Evolutionary conservation across 192 early-diverging fungal genomes (phyloP), one percentile per base, ranked within the genome.

Genomic region (Backusella parvicylindrica): DNA sequence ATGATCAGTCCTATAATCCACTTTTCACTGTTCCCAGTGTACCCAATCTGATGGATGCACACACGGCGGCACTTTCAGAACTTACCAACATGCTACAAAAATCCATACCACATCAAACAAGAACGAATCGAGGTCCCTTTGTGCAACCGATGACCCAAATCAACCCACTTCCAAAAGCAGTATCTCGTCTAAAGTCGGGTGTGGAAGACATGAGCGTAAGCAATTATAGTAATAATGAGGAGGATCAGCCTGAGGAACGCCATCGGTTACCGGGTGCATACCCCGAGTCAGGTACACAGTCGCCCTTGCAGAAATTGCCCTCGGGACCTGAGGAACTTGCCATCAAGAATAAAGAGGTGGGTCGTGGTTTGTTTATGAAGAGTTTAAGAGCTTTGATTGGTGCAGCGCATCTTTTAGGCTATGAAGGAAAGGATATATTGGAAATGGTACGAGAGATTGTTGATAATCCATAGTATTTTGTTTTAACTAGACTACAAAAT

Each of bases 11-110:
- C 0, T 77, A 79, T 35, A 83, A 83, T 47, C 81, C 81, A 33
- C 50, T 83, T 18, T 77, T 75, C 16, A 79, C 77, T 12, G 81
- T 83, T 6, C 81, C 81, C 23, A 83, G 81, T 67, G 78, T 83
- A 13, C 77, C 77, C 16, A 83, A 79, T 63, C 40, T 83, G 11
- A 72, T 79, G 66, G 81, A 79, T 63, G 53, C 77, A 12, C 81
- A 82, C 12, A 70, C 77, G 2, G 15, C 43, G 7, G 77, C 77
- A 2, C 33, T 83, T 4, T 36, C 65, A 3, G 81, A 83, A 72
- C 47, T 83, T 1, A 83, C 77, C 1, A 30, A 73, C 1, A 79
- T 83, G 37, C 64, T 83, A 8, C 78, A 79, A 63, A 73, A 60
- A 1, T 70, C 77, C 5, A 49, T 83, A 28, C 81, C 75, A 35